Conservation (phyloP, 257 asterid genomes). For the Solanum etuberosum region DNA sequence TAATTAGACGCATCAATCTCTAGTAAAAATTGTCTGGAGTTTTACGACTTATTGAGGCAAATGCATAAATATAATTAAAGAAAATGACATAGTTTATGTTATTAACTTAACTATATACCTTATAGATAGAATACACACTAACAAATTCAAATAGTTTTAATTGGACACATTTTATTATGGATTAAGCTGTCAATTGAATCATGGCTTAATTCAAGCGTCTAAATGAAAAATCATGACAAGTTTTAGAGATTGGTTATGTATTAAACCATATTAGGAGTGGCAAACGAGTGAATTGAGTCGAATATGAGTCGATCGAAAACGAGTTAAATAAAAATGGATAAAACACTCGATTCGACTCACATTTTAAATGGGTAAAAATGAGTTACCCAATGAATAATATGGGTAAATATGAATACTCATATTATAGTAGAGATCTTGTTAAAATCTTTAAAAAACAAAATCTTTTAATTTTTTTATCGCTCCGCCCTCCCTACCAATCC, state of each 20-base stretch:
- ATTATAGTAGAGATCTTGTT: not conserved
- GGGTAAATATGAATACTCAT: not conserved
- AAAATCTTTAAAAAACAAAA: not conserved
- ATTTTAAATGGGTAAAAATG: too few species aligned
- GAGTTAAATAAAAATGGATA: too few species aligned
- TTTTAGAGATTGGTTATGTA: too few species aligned
- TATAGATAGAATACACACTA: too few species aligned
- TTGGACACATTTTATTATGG: too few species aligned
- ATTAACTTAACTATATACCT: not conserved
- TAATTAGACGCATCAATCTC: not conserved
- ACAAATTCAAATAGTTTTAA: too few species aligned
- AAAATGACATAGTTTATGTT: too few species aligned
- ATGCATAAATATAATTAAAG: not conserved
- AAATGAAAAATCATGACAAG: not conserved
- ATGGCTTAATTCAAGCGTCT: fast-evolving
- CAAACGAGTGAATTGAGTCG: not conserved
- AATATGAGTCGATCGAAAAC: not conserved
- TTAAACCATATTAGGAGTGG: not conserved
- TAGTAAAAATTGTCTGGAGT: too few species aligned
- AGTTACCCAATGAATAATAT: not conserved
- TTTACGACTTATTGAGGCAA: not conserved
- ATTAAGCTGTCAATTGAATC: too few species aligned
- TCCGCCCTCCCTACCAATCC: not conserved
- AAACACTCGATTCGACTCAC: too few species aligned
- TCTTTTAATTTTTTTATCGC: not conserved